Base-by-base conservation (phyloP, 2,329 filamentous ascomycete genomes). In the Xylaria sp. region DNA sequence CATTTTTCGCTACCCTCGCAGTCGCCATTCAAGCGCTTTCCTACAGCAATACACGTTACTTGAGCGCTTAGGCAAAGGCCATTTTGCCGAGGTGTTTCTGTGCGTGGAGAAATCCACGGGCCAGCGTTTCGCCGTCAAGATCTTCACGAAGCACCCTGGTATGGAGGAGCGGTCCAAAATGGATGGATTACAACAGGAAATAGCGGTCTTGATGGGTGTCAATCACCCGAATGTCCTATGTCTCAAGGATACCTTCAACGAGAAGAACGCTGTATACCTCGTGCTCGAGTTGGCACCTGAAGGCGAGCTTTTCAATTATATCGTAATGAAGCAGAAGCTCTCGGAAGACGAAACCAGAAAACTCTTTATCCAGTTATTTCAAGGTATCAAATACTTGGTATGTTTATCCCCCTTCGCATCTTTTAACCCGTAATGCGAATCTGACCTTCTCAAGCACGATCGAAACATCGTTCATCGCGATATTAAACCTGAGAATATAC, bases 391-490 rank as follows among this genome's bases (percentile, higher is more conserved):
- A 76, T 98, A 99, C 76, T 75, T 99, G 80, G 94, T 97, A 83
- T 78, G 88, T 78, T 46, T 46, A 42, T 15, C 23, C 31, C 17
- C 8, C 55, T 31, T 14, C 38, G 75, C 80, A 52, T 81, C 62
- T 38, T 37, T 45, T 9, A 35, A n/a, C 37, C 61, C 35, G 62
- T 51, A 17, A 21, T 14, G 14, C 14, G 28, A 60, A 51, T 33
- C 59, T 68, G 33, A 65, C 51, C 8, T 6, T 19, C 17, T 21
- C 50, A 64, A 97, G 94, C 95, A 99, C 75, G 95, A 98, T 64
- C 91, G 95, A 66, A 96, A 95, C 71, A 96, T 99, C 75, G 94
- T 98, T 4, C 95, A 99, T 76, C 90, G 95, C 61, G 95, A 99
- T 71, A 97, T 99, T 78, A 98, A 97, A 77, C 94, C 94, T 0